phyloP scores from a whole-genome alignment of 208 protist genomes.

The Trypanosoma congolense region DNA sequence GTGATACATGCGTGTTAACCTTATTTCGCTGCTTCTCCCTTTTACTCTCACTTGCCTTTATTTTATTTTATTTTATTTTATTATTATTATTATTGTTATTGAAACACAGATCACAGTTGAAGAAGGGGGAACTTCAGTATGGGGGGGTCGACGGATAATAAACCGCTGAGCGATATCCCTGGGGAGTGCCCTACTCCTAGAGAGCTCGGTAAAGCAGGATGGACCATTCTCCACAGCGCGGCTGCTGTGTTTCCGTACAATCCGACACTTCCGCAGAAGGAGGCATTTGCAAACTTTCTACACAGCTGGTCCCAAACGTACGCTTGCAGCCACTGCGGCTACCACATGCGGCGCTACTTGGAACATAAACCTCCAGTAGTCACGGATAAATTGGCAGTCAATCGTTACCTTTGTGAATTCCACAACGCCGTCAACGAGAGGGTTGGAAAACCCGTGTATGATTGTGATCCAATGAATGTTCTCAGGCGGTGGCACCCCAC shows the following conservation, averaged over 20 bases:
- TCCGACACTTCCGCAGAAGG: constrained; percentile 51
- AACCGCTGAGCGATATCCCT: constrained; percentile 38
- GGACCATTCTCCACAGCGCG: constrained; percentile 81
- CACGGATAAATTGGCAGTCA: constrained; percentile 54
- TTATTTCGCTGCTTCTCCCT: background rate
- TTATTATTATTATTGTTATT: no score
- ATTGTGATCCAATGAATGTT: constrained; percentile 70
- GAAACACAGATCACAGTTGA: no score
- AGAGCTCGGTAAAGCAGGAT: constrained; percentile 72
- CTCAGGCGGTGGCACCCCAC: constrained; percentile 83
- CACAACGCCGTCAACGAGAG: constrained; percentile 87
- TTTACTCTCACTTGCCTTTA: constrained; percentile 2
- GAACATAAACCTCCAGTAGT: constrained; percentile 63
- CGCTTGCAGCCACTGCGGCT: constrained; percentile 81
- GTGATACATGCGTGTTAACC: no score
- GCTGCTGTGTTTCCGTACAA: constrained; percentile 82
- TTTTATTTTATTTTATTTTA: no score
- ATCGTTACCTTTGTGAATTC: constrained; percentile 80
- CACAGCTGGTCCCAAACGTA: constrained; percentile 76
- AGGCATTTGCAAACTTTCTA: constrained; percentile 75
- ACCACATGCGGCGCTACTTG: constrained; percentile 83
- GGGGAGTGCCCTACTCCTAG: constrained; percentile 51
- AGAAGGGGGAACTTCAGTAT: no score
- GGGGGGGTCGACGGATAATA: constrained; percentile 8
- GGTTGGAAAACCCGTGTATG: constrained; percentile 61